Conservation (phyloP, 352 stramenopile genomes). For the Pythium monospermum region DNA sequence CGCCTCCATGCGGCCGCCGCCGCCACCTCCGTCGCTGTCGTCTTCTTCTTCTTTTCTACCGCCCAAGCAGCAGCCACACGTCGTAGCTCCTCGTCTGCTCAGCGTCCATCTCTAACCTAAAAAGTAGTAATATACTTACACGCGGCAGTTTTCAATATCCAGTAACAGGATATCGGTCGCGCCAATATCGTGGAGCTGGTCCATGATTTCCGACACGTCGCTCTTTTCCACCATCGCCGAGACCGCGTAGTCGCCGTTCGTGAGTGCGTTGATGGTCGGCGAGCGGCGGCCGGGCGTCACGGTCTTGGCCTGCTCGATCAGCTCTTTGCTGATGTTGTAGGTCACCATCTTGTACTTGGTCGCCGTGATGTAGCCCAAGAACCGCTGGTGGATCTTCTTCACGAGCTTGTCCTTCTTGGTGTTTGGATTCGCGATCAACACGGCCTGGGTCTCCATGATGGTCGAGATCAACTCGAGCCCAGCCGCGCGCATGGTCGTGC, state of each 20-base stretch:
- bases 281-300: constrained; percentile 94
- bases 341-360: constrained; percentile 97
- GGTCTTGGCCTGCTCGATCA: constrained; percentile 78
- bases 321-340: constrained; percentile 94
- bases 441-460: constrained; percentile 90
- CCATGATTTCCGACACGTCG: constrained; percentile 92
- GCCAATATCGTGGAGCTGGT: constrained; percentile 93
- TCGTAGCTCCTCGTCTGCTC: too few species aligned
- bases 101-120: constrained; percentile 3
- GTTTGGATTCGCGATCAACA: constrained; percentile 89
- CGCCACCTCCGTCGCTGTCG: constrained; percentile 12
- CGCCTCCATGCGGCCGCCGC: constrained; percentile 4
- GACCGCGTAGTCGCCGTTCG: constrained; percentile 83
- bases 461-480: constrained; percentile 94
- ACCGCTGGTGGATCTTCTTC: constrained; percentile 88
- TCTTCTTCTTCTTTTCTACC: not conserved
- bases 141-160: constrained; percentile 93
- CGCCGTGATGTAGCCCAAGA: constrained; percentile 96
- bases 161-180: constrained; percentile 97
- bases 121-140: constrained; percentile 36
- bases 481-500: constrained; percentile 97
- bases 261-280: constrained; percentile 91
- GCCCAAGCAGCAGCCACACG: too few species aligned
- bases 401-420: constrained; percentile 65
- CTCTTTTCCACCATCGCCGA: constrained; percentile 91